Percentiles rank a stretch among this genome's conserved stretches.
Conservation (phyloP, 2,329 filamentous ascomycete genomes). For the Keithomyces neogunnii region DNA sequence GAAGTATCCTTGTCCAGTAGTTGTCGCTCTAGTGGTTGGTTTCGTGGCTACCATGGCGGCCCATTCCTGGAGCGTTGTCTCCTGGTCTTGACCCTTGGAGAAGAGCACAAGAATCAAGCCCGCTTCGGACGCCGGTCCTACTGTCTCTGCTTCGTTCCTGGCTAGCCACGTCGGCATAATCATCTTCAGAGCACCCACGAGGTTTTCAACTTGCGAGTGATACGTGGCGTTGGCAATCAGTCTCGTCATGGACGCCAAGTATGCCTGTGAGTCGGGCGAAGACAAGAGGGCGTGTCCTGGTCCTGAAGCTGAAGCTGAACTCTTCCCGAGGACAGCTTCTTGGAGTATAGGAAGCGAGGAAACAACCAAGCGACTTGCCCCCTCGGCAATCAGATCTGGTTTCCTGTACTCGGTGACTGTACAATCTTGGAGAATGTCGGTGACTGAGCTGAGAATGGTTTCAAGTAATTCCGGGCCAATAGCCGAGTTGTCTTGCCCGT, state of each 20-base stretch:
- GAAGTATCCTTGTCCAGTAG: constrained; percentile 42
- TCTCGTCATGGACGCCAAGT: constrained; percentile 13
- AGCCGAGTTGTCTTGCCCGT: constrained; percentile 1
- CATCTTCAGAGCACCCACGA: constrained; percentile 19
- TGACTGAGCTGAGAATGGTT: constrained; percentile 19
- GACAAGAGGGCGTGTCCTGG: constrained; percentile 18
- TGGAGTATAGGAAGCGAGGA: constrained; percentile 41
- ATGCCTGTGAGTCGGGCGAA: constrained; percentile 10
- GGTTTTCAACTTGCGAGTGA: constrained; percentile 8
- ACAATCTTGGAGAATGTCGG: constrained; percentile 31
- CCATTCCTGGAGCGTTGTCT: constrained; percentile 37
- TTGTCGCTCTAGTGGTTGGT: constrained; percentile 22
- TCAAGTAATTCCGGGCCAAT: constrained; percentile 16
- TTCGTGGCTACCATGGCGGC: constrained; percentile 29
- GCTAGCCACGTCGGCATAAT: constrained; percentile 38
- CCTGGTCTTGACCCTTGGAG: constrained; percentile 26
- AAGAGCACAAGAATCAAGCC: constrained; percentile 41
- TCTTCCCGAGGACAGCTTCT: constrained; percentile 17
- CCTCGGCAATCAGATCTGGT: constrained; percentile 57
- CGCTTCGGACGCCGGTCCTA: constrained; percentile 41
- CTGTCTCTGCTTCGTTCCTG: constrained; percentile 40
- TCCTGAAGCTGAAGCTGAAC: constrained; percentile 5
- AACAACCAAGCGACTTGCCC: constrained; percentile 48
- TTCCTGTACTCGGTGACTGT: constrained; percentile 41
- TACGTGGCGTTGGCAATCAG: constrained; percentile 9